Evolutionary conservation across 2,329 filamentous ascomycete species (phyloP).

Genomic region (Penicillium sp.): DNA sequence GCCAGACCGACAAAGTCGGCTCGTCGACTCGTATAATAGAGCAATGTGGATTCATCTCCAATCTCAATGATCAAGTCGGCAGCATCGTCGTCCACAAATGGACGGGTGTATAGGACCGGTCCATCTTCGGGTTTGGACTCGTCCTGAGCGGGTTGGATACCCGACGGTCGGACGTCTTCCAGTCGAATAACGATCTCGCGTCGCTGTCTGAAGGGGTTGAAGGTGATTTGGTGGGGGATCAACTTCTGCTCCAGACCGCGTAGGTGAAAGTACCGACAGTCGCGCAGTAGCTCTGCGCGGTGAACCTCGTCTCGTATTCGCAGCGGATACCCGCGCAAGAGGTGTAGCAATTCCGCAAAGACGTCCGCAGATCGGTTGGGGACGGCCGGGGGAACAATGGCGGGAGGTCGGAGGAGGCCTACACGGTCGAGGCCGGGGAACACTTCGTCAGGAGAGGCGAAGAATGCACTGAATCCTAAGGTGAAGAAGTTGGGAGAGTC

Average conservation of each 20-base stretch:
- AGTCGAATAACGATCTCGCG: constrained; percentile 74
- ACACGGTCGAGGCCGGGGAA: constrained; percentile 80
- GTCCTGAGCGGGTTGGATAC: constrained; percentile 62
- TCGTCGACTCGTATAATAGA: constrained; percentile 52
- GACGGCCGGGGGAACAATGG: constrained; percentile 75
- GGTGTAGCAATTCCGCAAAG: constrained; percentile 74
- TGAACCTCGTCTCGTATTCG: constrained; percentile 71
- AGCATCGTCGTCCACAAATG: constrained; percentile 71
- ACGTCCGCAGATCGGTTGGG: constrained; percentile 75
- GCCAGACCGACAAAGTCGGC: constrained; percentile 69
- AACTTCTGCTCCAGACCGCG: constrained; percentile 85
- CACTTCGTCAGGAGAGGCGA: constrained; percentile 69
- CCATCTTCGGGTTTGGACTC: constrained; percentile 32
- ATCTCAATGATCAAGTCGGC: constrained; percentile 78
- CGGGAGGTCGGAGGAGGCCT: constrained; percentile 75
- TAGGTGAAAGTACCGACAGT: constrained; percentile 89
- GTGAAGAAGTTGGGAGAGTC: constrained; percentile 97
- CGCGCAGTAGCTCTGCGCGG: constrained; percentile 68
- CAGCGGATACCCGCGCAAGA: constrained; percentile 78
- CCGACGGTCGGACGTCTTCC: constrained; percentile 83
- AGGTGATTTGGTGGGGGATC: constrained; percentile 69
- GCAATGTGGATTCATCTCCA: constrained; percentile 58
- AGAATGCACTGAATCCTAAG: constrained; percentile 82
- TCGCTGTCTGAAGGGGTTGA: constrained; percentile 63
- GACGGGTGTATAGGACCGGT: constrained; percentile 75